A percentile compares a stretch with the other conserved stretches of the same genome.
phyloP scores from a whole-genome alignment of 1,284 basidiomycete genomes.

The Inonotus obliquus region DNA sequence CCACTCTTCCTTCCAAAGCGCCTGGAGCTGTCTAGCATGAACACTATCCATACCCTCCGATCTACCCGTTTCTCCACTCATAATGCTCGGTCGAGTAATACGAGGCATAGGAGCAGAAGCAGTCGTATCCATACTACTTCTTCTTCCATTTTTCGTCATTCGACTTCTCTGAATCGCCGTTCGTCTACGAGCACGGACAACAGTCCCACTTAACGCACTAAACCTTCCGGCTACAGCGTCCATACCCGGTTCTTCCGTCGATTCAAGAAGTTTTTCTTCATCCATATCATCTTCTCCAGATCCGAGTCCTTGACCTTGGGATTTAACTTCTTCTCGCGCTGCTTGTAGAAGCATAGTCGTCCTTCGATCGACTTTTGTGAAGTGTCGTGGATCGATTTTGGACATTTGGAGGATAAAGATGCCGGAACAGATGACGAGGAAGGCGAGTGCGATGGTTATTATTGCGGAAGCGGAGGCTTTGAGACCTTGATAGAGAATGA shows the following conservation, averaged over 20 bases:
- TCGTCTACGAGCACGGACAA: conserved; percentile 39
- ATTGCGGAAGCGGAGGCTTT: conserved; percentile 72
- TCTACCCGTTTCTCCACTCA: neutral
- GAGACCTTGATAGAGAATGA: conserved; percentile 90
- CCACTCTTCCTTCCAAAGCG: conserved; percentile 12
- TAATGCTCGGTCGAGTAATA: neutral
- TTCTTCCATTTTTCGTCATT: neutral
- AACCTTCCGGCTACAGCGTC: conserved; percentile 46
- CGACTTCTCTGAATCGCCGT: conserved; percentile 10
- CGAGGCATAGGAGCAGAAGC: conserved; percentile 5
- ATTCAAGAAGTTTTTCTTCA: conserved; percentile 45
- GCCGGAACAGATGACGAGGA: conserved; percentile 84
- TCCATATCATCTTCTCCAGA: conserved; percentile 35
- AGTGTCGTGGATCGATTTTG: conserved; percentile 78
- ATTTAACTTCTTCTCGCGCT: conserved; percentile 59
- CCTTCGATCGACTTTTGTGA: conserved; percentile 75
- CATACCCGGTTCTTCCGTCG: conserved; percentile 32
- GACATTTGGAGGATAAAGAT: conserved; percentile 96
- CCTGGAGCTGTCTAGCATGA: conserved; percentile 10
- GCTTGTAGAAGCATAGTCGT: conserved; percentile 84
- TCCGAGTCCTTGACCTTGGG: too few relatives aligned
- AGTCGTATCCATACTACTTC: conserved; percentile 10
- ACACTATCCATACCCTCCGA: conserved; percentile 13
- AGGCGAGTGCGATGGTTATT: conserved; percentile 88
- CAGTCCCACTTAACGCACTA: conserved; percentile 40